Evolutionary conservation across 139 green algal species (phyloP), one percentile per base, ranked within the genome.

Genomic region (Chlamydomonas incerta): DNA sequence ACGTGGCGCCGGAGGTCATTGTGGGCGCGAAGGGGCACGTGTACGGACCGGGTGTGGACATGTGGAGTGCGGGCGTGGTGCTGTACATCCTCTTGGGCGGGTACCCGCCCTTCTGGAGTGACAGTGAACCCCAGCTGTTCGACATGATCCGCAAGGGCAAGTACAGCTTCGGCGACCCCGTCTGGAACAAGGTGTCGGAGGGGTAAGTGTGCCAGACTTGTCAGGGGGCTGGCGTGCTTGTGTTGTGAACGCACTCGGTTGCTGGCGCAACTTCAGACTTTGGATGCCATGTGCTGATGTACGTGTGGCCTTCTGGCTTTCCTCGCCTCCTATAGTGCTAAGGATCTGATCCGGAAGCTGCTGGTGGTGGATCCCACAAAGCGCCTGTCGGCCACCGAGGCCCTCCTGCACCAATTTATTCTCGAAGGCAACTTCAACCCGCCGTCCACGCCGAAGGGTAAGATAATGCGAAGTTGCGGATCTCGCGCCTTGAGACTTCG

Each of bases 1-100:
- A 99, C 71, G 96, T 99, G 26, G 97, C 97, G 1, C 97, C 97
- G 13, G 97, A 99, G 88, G 95, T 99, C 80, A 98, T 98, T 69
- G 82, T 90, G 57, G 88, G 89, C 33, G 79, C 72, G 14, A 80
- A 88, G 52, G 72, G 75, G 5, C 60, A 84, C 8, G 70, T 86
- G 70, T 93, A 93, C 47, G 88, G 88, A 0, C 91, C 88, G n/a
- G 86, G 72, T 60, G 89, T 93, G 31, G 94, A 97, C 89, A 94
- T 96, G 92, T 97, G 95, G 95, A 91, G 80, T 58, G 90, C 92
- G 4, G 95, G 95, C 26, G 93, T 96, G 5, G 92, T 97, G 80
- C 87, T 96, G 46, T 96, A 94, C 90, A 96, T 98, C 69, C 88
- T 99, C 82, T 94, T 99, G 68, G 94, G 92, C 34, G 96, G 96